Percentiles rank a stretch among this genome's conserved stretches.
phyloP scores from a whole-genome alignment of 371 early-diverging fungal species.

The Capniomyces stellatus region DNA sequence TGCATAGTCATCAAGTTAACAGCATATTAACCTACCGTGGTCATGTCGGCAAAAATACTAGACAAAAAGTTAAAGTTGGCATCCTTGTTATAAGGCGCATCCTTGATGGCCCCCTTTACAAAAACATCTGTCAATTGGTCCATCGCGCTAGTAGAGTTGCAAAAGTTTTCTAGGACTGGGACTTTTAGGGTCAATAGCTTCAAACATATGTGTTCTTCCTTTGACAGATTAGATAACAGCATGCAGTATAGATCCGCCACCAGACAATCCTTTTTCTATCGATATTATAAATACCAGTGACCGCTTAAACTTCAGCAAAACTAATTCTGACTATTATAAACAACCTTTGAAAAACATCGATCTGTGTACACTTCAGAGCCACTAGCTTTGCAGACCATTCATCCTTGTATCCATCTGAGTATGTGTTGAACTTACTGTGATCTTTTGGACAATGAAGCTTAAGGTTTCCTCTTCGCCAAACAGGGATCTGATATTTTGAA shows the following conservation, averaged over 20 bases:
- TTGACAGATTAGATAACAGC: constrained; percentile 83
- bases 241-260: constrained; percentile 36
- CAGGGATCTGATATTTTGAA: constrained; percentile 33
- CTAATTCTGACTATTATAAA: too few relatives aligned
- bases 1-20: too few relatives aligned
- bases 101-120: constrained; percentile 55
- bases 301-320: too few relatives aligned
- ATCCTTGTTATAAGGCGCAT: constrained; percentile 54
- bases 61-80: constrained; percentile 74
- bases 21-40: constrained; percentile 32
- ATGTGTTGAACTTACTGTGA: constrained; percentile 29
- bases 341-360: too few relatives aligned
- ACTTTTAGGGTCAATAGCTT: constrained; percentile 27
- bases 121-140: constrained; percentile 78
- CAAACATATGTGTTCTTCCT: constrained; percentile 35
- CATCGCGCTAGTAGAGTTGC: constrained; percentile 31
- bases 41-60: constrained; percentile 82
- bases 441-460: constrained; percentile 39
- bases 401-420: too few relatives aligned
- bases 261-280: constrained; percentile 5
- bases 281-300: too few relatives aligned
- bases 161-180: constrained; percentile 8
- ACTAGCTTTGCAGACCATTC: too few relatives aligned
- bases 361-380: neutral
- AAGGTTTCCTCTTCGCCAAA: constrained; percentile 49